phyloP scores from a whole-genome alignment of 148 eudicot genomes.

The Spergularia marina region DNA sequence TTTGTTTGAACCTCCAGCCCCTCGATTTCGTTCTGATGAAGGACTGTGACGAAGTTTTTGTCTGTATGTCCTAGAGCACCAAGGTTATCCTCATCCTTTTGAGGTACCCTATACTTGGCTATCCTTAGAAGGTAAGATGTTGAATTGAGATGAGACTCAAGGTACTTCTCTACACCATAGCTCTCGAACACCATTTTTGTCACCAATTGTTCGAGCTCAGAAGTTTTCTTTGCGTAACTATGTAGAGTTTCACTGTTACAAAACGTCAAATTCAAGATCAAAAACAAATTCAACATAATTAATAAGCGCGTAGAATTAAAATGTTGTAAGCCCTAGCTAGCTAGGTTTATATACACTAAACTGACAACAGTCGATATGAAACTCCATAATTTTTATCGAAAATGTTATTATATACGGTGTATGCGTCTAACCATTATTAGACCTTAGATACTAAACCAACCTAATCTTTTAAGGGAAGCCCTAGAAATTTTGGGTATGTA shows the following conservation, averaged over 20 bases:
- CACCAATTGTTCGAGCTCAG: constrained; percentile 37
- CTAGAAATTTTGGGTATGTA: too few species aligned
- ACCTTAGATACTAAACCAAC: too few species aligned
- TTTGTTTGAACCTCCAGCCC: constrained; percentile 52
- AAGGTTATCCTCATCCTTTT: constrained; percentile 19
- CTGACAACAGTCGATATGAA: too few species aligned
- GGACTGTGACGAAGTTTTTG: constrained; percentile 44
- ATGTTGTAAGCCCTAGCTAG: too few species aligned
- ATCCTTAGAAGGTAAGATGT: constrained; percentile 40
- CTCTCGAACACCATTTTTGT: constrained; percentile 47
- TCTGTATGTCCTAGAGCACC: constrained; percentile 47
- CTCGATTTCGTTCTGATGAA: constrained; percentile 46
- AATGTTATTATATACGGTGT: too few species aligned
- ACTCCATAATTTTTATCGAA: too few species aligned
- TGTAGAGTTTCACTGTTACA: constrained; percentile 32
- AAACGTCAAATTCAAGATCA: not conserved
- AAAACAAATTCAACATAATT: too few species aligned
- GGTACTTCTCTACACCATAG: constrained; percentile 47
- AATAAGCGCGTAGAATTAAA: too few species aligned
- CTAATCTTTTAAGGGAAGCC: too few species aligned
- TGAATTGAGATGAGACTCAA: constrained; percentile 30
- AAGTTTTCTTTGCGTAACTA: constrained; percentile 36
- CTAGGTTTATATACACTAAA: too few species aligned
- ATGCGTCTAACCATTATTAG: too few species aligned
- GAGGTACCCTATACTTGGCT: constrained; percentile 37